Evolutionary conservation across 129 eudicot species (phyloP).

Genomic region (Flaveria sonorensis): DNA sequence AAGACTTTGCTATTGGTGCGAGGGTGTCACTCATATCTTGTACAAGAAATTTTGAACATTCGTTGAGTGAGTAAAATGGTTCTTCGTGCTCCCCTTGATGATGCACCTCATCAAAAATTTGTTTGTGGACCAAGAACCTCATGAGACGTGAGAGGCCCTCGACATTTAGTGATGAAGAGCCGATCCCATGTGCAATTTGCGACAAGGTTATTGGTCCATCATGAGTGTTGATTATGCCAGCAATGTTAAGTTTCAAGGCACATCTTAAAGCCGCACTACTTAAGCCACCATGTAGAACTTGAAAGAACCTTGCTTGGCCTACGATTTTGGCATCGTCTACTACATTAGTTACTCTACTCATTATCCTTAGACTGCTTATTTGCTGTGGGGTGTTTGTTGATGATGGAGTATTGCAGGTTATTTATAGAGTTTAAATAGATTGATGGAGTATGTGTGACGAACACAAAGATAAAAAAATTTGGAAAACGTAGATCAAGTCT

Average conservation of each 20-base stretch:
- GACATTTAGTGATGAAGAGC: conserved; percentile 15
- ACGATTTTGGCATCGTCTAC: neutral
- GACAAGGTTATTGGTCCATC: conserved; percentile 35
- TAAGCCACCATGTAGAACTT: neutral
- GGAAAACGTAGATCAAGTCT: too few relatives aligned
- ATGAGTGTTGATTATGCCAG: conserved; percentile 35
- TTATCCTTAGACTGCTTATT: too few relatives aligned
- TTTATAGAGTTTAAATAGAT: too few relatives aligned
- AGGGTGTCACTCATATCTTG: neutral
- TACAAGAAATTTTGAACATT: conserved; percentile 29
- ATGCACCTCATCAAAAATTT: conserved; percentile 18
- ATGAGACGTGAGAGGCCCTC: conserved; percentile 34
- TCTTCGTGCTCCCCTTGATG: neutral
- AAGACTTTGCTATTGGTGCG: conserved; percentile 24
- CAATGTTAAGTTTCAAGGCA: conserved; percentile 38
- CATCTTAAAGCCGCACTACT: conserved; percentile 36
- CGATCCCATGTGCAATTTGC: conserved; percentile 32
- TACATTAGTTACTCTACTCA: neutral
- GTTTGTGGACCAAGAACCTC: conserved; percentile 32
- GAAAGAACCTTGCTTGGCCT: conserved; percentile 24
- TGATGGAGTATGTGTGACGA: too few relatives aligned
- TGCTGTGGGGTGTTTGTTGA: too few relatives aligned
- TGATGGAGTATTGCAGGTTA: too few relatives aligned
- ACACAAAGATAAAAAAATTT: too few relatives aligned
- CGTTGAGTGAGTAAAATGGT: conserved; percentile 27